These are phyloP conservation scores for Pluteus cervinus DNA, from an alignment of 768 basidiomycete species.

Conservation along the genomic window DNA sequence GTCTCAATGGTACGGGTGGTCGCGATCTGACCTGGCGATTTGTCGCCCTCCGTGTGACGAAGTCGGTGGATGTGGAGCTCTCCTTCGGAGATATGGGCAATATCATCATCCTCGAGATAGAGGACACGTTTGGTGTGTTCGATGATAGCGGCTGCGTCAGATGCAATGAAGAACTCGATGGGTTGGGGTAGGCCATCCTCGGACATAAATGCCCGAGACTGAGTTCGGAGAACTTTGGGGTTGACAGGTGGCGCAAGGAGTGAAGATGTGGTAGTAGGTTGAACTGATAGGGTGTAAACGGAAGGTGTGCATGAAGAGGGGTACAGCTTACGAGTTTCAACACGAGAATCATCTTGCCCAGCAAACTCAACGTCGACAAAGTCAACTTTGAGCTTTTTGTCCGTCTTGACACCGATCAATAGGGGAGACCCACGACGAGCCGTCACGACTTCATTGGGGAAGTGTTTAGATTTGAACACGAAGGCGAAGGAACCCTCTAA, in stretches of 20 bases:
- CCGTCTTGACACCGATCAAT: slow-evolving; percentile 97
- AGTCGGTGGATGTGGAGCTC: slow-evolving; percentile 99
- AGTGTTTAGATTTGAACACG: slow-evolving; percentile 96
- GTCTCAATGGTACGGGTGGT: slow-evolving; percentile 95
- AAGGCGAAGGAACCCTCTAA: slow-evolving; percentile 99
- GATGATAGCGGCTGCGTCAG: slow-evolving; percentile 92
- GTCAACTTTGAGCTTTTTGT: slow-evolving; percentile 99
- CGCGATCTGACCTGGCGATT: slow-evolving; percentile 53
- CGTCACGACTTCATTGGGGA: slow-evolving; percentile 92
- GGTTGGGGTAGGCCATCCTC: slow-evolving; percentile 98
- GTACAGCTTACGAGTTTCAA: no score
- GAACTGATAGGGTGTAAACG: slow-evolving; percentile 21
- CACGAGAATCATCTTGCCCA: slow-evolving; percentile 46
- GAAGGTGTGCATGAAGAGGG: no score
- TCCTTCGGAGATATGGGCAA: slow-evolving; percentile 95
- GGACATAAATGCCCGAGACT: slow-evolving; percentile 96
- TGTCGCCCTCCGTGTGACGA: slow-evolving; percentile 69
- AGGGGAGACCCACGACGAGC: slow-evolving; percentile 97
- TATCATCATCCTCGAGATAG: slow-evolving; percentile 98
- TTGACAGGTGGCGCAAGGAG: slow-evolving; percentile 58
- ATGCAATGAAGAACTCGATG: slow-evolving; percentile 99
- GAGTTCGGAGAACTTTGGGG: slow-evolving; percentile 84
- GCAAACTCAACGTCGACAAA: slow-evolving; percentile 98
- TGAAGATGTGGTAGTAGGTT: slow-evolving; percentile 44
- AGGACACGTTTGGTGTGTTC: slow-evolving; percentile 99